Evolutionary conservation across 1,139 yeast genomes (phyloP), one percentile per base, ranked within the genome.

Genomic region (Saccharomyces uvarum): DNA sequence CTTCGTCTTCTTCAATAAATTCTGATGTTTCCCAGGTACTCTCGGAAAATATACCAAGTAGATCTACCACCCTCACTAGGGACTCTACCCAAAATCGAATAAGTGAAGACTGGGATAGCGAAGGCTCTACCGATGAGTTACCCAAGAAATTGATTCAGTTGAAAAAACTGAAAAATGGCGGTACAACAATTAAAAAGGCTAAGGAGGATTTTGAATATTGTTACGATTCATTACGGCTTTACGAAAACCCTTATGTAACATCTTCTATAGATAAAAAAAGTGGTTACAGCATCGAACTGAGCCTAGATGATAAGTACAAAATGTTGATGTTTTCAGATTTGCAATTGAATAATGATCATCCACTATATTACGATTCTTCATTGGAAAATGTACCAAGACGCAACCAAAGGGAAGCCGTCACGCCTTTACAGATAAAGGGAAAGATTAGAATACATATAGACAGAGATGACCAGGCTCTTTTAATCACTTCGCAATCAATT

Each of bases 131-230:
- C 16, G 13, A 14, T 13, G 13, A 19, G 9, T n/a, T 21, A 4
- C 44, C 26, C 6, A 31, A 31, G 14, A 53, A 53, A 24, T 48
- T 13, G 16, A 32, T 55, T 11, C 53, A 47, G 41, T 52, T 60
- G 16, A 57, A 51, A 31, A 50, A 55, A 26, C 48, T 60, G 38
- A 57, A 56, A 52, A 54, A 56, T 38, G 56, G 56, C 31, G 62
- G 63, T n/a, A 60, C 63, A 4, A 58, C 59, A 14, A 53, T 60
- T 19, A 53, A 53, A 47, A 59, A 59, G 38, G 60, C 57, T 31
- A 29, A 56, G 11, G 58, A 55, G 5, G 50, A 54, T 6, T 54
- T 33, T 29, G 56, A 59, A 16, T 61, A 58, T 42, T 52, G 52
- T 29, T 61, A 61, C 47, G 53, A 58, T 49, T 57, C 62, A 6